Conservation (phyloP, 768 basidiomycete species). For the Naganishia vishniacii region DNA sequence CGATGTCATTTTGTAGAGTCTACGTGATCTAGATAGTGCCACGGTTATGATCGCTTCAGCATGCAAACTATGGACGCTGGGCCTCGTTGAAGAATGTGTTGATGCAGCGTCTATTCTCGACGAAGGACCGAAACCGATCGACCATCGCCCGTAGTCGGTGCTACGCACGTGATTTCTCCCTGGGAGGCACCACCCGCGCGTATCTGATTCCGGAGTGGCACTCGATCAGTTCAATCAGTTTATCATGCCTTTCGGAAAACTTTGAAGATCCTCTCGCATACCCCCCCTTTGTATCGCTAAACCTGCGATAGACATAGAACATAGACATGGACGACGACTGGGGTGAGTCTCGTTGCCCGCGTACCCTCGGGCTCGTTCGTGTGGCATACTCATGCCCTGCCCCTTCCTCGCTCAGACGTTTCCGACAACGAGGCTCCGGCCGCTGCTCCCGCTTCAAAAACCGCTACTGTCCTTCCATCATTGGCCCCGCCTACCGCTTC, state of each 20-base stretch:
- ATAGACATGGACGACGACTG: slow-evolving; percentile 18
- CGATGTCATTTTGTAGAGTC: background rate
- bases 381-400: too few species aligned
- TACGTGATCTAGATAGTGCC: background rate
- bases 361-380: too few species aligned
- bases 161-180: slow-evolving; percentile 1
- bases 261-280: too few species aligned
- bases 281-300: too few species aligned
- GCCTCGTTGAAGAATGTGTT: background rate
- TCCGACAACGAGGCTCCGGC: slow-evolving; percentile 42
- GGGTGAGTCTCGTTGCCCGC: too few species aligned
- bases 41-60: background rate
- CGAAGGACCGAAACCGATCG: background rate
- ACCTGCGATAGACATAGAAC: background rate
- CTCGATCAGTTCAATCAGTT: too few species aligned
- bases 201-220: slow-evolving; percentile 10
- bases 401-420: slow-evolving; percentile 18
- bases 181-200: slow-evolving; percentile 5
- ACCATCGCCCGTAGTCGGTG: background rate
- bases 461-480: slow-evolving; percentile 29
- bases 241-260: background rate
- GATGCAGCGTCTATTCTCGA: background rate
- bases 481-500: slow-evolving; percentile 30
- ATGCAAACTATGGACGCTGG: background rate
- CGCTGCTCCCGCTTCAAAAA: slow-evolving; percentile 39